Evolutionary conservation across 306 rosid species (phyloP), one percentile per base, ranked within the genome.

Genomic region (Cucurbita moschata): DNA sequence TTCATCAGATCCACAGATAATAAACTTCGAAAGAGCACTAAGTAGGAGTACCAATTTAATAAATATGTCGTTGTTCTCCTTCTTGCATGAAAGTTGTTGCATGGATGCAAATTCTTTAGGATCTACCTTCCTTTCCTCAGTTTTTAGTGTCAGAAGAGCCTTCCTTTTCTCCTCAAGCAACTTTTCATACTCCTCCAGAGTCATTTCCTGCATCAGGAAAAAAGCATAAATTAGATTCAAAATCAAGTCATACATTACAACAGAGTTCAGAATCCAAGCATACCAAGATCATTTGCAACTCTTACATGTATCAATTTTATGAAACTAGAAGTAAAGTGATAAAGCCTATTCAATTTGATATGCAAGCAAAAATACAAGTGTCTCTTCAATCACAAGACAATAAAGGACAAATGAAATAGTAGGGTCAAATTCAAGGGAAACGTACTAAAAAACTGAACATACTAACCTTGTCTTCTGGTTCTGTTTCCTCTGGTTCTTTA

Each of bases 101-200:
- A 94, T 78, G 63, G 97, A 77, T 74, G 85, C 95, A 88, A 94
- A 94, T 60, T 71, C 97, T 72, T 88, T 91, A 1, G 66, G 19
- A 47, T 94, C 99, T 71, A 94, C 96, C 81, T 94, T 94, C 80
- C 99, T 83, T 74, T 80, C 90, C 82, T 89, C 95, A 63, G 89
- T 78, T 83, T 86, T 94, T n/a, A 77, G 87, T 14, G 86, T 82
- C 72, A 78, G 86, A 62, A 91, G 71, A 42, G 97, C 96, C 82
- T 86, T 90, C 85, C 99, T 83, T 83, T 84, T 94, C 80, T 88
- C 99, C 77, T 89, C 96, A 77, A 84, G 78, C 73, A 94, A 82
- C 74, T 94, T 94, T 81, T 94, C 88, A 78, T 91, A 94, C 82
- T 94, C 99, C 82, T 89, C 99, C 81, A 94, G 77, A 5, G 99